Percentiles rank a stretch among this genome's conserved stretches.
Conservation (phyloP, 345 rosid genomes). For the Aquilaria malaccensis region DNA sequence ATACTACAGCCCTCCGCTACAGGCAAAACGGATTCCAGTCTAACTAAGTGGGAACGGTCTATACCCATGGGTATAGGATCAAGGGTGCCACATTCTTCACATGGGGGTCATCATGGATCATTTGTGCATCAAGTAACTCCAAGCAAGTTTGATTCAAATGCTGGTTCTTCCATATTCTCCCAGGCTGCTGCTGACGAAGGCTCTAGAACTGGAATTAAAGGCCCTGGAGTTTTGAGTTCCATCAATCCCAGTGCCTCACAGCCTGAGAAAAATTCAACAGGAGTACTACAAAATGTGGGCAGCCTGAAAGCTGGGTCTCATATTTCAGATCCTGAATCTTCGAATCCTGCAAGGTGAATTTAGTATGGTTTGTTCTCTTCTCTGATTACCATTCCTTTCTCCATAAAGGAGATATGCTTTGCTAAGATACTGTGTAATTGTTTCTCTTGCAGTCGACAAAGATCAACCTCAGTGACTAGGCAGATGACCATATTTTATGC, state of each 20-base stretch:
- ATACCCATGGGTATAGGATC: slow-evolving; percentile 36
- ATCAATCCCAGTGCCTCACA: slow-evolving; percentile 23
- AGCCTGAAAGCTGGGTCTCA: slow-evolving; percentile 33
- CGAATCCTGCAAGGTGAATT: slow-evolving; percentile 53
- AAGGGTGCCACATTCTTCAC: slow-evolving; percentile 48
- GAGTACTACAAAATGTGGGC: slow-evolving; percentile 33
- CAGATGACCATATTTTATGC: slow-evolving; percentile 98
- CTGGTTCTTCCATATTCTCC: slow-evolving; percentile 43
- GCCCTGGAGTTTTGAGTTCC: slow-evolving; percentile 54
- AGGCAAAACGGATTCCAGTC: slow-evolving; percentile 33
- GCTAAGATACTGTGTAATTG: background rate
- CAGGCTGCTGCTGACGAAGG: slow-evolving; percentile 99
- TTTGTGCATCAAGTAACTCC: slow-evolving; percentile 52
- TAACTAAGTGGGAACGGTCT: slow-evolving; percentile 45
- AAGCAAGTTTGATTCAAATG: slow-evolving; percentile 60
- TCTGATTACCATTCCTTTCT: slow-evolving; percentile 1
- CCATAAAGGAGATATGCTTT: background rate
- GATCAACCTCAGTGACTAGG: slow-evolving; percentile 44
- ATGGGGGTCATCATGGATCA: slow-evolving; percentile 56
- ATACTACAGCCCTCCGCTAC: slow-evolving; percentile 39
- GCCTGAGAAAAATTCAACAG: slow-evolving; percentile 37
- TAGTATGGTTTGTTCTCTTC: slow-evolving; percentile 9
- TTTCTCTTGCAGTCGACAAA: slow-evolving; percentile 40
- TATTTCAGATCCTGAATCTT: slow-evolving; percentile 44
- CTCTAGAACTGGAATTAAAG: slow-evolving; percentile 92